Percentiles rank a stretch among this genome's conserved stretches.
Evolutionary conservation across 2,329 filamentous ascomycete genomes (phyloP).

Genomic region (Neonectria punicea): DNA sequence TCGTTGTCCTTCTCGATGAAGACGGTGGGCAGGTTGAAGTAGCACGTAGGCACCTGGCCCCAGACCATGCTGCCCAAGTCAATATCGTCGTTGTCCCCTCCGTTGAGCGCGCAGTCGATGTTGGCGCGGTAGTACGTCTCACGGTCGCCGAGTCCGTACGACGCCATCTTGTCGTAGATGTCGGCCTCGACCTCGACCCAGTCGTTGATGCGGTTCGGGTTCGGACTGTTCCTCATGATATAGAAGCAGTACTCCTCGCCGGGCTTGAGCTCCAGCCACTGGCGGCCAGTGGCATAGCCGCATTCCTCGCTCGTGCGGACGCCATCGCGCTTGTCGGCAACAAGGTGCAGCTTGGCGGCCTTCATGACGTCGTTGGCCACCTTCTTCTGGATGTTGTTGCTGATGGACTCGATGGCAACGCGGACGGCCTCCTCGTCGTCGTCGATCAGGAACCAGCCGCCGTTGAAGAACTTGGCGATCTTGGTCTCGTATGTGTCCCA

Average conservation of each 20-base stretch:
- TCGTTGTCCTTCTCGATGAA: conserved; percentile 22
- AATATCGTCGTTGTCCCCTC: background rate
- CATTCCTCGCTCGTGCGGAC: conserved; percentile 22
- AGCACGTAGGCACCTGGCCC: conserved; percentile 24
- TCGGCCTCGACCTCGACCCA: conserved; percentile 15
- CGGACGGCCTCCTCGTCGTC: conserved; percentile 15
- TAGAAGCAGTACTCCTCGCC: conserved; percentile 34
- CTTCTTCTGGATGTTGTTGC: conserved; percentile 26
- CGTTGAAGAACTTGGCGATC: conserved; percentile 29
- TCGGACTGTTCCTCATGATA: conserved; percentile 17
- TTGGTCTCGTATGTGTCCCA: conserved; percentile 16
- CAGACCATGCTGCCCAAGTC: conserved; percentile 9
- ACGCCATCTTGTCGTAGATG: conserved; percentile 29
- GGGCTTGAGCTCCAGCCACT: conserved; percentile 26
- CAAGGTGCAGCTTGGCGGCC: conserved; percentile 22
- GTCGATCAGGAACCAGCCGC: conserved; percentile 25
- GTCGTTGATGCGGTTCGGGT: conserved; percentile 7
- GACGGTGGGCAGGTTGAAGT: conserved; percentile 24
- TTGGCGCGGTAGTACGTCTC: conserved; percentile 19
- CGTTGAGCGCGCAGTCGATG: background rate
- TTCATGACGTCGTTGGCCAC: conserved; percentile 36
- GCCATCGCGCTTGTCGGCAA: conserved; percentile 26
- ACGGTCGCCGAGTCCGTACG: conserved; percentile 25
- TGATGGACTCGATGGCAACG: conserved; percentile 10
- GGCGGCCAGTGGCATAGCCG: conserved; percentile 21